Base-by-base conservation (phyloP, 1,284 basidiomycete genomes). In the Pterulicium gracile region DNA sequence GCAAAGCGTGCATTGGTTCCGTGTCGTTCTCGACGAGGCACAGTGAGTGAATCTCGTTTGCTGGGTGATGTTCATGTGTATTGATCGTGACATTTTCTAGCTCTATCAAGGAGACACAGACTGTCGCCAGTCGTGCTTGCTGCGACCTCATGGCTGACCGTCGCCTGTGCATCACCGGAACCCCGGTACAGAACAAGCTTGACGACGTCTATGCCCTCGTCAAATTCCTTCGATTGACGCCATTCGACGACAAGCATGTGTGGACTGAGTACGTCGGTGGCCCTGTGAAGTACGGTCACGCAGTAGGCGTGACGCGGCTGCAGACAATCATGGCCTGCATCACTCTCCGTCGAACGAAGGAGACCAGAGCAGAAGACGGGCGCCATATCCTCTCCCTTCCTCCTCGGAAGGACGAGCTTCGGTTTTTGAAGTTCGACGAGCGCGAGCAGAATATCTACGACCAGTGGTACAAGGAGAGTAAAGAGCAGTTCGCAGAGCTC, bases 251-350 rank as follows among this genome's bases (percentile, higher is more conserved):
- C 62, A 94, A 95, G 63, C 80, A 79, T 42, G 66, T 84, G 5
- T 99, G 96, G 92, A 94, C 85, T 45, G 86, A 93, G 59, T 93
- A 78, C 63, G 92, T 98, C 55, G 90, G 91, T 43, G 79, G 79
- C 1, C 92, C 90, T 1, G 91, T 94, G 58, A 95, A 96, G 61
- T 85, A 81, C 52, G 89, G 88, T 7, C 92, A 98, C 58, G 75
- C 84, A n/a, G 68, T 96, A 34, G 95, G 94, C 47, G 77, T 98
- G 21, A 88, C 83, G 2, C 86, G 94, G n/a, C 72, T 99, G 17
- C 94, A 98, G 65, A 89, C 88, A 35, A 86, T 98, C 64, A 98
- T 99, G 94, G 87, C 90, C 57, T 90, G 89, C 59, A 87, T 98
- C 56, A 95, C 95, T 0, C 76, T 99, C 5, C 90, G 96, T 5